These are phyloP conservation scores for Boletus sp. DNA, from an alignment of 768 basidiomycete genomes.

Conservation along the genomic window DNA sequence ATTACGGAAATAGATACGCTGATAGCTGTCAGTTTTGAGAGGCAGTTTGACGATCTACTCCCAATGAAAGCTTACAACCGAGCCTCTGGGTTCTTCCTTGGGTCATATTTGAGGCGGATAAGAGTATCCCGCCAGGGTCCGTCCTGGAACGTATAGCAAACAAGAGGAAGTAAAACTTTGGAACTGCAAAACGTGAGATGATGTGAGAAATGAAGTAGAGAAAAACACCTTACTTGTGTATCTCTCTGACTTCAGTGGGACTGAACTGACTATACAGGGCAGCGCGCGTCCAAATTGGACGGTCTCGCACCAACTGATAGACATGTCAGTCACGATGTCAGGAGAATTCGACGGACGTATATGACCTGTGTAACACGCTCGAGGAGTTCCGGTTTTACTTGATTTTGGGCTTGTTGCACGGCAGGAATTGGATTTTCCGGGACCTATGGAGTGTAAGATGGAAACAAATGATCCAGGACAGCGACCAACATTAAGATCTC, in stretches of 20 bases:
- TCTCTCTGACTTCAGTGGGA: slow-evolving; percentile 61
- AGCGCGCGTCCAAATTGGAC: slow-evolving; percentile 89
- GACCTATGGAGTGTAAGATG: slow-evolving; percentile 39
- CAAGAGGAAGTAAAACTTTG: slow-evolving; percentile 75
- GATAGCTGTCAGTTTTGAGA: slow-evolving; percentile 62
- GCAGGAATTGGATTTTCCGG: slow-evolving; percentile 61
- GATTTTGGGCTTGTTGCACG: slow-evolving; percentile 58
- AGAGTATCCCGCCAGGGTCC: slow-evolving; percentile 94
- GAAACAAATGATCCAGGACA: neutral
- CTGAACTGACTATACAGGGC: slow-evolving; percentile 83
- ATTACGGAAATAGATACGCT: slow-evolving; percentile 89
- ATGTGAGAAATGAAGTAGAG: neutral
- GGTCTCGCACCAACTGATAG: slow-evolving; percentile 62
- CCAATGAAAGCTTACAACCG: slow-evolving; percentile 61
- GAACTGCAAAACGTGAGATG: slow-evolving; percentile 49
- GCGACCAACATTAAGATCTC: slow-evolving; percentile 46
- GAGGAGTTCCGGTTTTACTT: slow-evolving; percentile 55
- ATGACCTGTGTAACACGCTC: slow-evolving; percentile 53
- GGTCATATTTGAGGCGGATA: slow-evolving; percentile 87
- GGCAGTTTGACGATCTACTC: neutral
- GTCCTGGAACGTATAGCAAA: slow-evolving; percentile 88
- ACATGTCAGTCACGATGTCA: slow-evolving; percentile 8
- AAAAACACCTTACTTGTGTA: slow-evolving; percentile 61
- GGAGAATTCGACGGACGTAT: neutral
- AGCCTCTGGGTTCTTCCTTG: slow-evolving; percentile 67